Evolutionary conservation across 2,329 filamentous ascomycete species (phyloP), one percentile per base, ranked within the genome.

Genomic region (Aureobasidium lini): DNA sequence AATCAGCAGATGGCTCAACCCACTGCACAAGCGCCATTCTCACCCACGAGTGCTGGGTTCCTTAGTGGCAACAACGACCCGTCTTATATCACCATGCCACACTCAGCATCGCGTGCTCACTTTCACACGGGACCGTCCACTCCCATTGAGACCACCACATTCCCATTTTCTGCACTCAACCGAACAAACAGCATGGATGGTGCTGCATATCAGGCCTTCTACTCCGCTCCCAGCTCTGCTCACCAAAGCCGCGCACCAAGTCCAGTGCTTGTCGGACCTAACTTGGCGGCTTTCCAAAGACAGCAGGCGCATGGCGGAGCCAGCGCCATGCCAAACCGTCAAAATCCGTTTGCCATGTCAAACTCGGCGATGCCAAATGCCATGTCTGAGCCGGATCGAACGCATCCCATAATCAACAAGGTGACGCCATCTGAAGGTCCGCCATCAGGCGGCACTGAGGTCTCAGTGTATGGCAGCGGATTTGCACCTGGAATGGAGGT

Each of bases 351-450:
- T 31, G 42, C 50, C 39, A 50, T 63, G 37, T 59, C 60, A 15
- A 49, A 46, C 10, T 36, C 57, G 15, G 48, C 57, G 13, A 60
- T 57, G 37, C 23, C 53, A 7, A 50, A 29, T 31, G 32, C 53
- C 3, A 57, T 59, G 29, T 29, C 36, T 16, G 54, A 60, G 15
- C 57, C 59, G 18, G 59, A 61, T 15, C 56, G 56, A 36, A 59
- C 78, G 16, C 73, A 81, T 2, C 83, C 86, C 1, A 81, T 82
- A 16, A 93, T 95, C 23, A 86, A 90, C 70, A 93, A 92, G 70
- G 81, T 96, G 62, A 89, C 94, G 37, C 91, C 92, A 0, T 82
- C 81, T 32, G 89, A 95, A 71, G 91, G 91, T 0, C 89, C 91
- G 6, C 89, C 86, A 61, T 84, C 84, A 37, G 91, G 91, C 61